Evolutionary conservation across 306 rosid genomes (phyloP).

Genomic region (Trichosanthes cucumerina): DNA sequence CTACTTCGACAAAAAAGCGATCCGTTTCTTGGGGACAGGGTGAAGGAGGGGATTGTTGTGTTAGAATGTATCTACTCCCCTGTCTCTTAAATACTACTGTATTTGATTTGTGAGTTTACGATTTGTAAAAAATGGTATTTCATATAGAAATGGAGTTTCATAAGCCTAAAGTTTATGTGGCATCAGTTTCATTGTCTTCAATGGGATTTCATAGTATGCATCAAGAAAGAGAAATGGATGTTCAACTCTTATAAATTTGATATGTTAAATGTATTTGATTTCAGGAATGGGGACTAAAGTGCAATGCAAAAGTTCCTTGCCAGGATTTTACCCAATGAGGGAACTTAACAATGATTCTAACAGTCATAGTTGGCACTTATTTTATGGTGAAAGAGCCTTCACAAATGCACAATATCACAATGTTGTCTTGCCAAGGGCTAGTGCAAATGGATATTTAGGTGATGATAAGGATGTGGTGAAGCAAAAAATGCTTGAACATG

Average conservation of each 20-base stretch:
- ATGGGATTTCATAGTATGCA: neutral
- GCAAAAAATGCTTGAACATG: constrained; percentile 85
- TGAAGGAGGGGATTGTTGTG: too few relatives aligned
- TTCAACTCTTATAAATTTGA: neutral
- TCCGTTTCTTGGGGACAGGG: too few relatives aligned
- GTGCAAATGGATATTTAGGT: constrained; percentile 34
- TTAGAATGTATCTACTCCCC: neutral
- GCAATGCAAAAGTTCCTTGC: constrained; percentile 51
- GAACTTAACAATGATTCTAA: constrained; percentile 89
- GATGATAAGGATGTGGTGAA: constrained; percentile 66
- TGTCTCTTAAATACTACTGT: neutral
- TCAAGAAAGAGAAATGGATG: neutral
- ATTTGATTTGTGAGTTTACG: too few relatives aligned
- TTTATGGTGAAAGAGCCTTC: constrained; percentile 45
- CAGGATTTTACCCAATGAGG: constrained; percentile 73
- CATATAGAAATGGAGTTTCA: neutral
- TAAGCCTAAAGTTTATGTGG: neutral
- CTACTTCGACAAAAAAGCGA: too few relatives aligned
- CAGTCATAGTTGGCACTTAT: constrained; percentile 65
- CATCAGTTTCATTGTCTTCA: neutral
- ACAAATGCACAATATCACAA: constrained; percentile 53
- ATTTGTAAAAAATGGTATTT: too few relatives aligned
- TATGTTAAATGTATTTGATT: constrained; percentile 1
- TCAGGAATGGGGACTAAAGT: constrained; percentile 95
- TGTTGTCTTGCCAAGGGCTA: constrained; percentile 31